Evolutionary conservation across 202 grass and related monocot species (phyloP), one percentile per base, ranked within the genome.

Genomic region (Tripidium arundinaceum): DNA sequence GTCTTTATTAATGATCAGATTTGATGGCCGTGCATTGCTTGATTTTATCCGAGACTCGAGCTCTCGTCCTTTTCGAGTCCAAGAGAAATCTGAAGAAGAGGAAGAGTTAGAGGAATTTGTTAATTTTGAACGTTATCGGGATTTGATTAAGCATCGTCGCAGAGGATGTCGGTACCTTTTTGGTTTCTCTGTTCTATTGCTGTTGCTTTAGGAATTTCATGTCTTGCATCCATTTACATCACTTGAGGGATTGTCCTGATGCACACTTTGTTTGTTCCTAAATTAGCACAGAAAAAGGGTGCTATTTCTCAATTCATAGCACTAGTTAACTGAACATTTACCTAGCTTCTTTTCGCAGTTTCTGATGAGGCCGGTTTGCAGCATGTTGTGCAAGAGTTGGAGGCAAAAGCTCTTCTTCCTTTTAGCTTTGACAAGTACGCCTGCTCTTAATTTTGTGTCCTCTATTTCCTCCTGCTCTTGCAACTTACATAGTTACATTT

Each of bases 111-210:
- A 96, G 72, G 92, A 99, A 79, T 93, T 99, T 99, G 96, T 96
- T 93, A 99, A 91, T 96, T 99, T 99, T 90, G 92, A 99, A 86
- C 90, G 92, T 90, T 99, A 96, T 63, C 84, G 90, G 79, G 96
- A 99, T 95, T 93, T 99, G 88, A 99, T 99, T 99, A 99, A 99
- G 90, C 92, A 93, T 85, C 96, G 85, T 12, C 87, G 87, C 74
- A 99, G 96, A 99, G 96, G 96, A 99, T 99, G 96, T 99, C 81
- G 90, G 96, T 99, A 99, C 82, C 86, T 88, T 89, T 96, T 96
- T 88, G 78, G 74, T 93, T 94, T 93, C 84, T 87, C 61, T 74
- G 63, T 71, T 75, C 49, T 50, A 34, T 87, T 79, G 68, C 50
- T 68, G 19, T 85, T 77, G 57, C 33, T 72, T 39, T 83, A 80